A percentile compares a stretch with the other conserved stretches of the same genome.
Evolutionary conservation across 441 rosid species (phyloP).

Genomic region (Lepidium campestre): DNA sequence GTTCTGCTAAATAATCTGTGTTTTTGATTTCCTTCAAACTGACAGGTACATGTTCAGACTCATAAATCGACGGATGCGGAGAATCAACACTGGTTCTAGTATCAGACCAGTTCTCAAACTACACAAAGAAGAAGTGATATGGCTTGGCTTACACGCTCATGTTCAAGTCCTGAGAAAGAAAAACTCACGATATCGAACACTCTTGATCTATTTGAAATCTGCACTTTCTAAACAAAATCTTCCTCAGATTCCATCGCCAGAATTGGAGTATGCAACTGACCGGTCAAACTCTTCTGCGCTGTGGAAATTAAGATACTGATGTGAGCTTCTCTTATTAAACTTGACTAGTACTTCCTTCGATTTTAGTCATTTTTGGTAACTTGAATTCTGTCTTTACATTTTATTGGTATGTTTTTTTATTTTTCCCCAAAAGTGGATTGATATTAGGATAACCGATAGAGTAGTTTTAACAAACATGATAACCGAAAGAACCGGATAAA

Average conservation of each 20-base stretch:
- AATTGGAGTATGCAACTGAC: constrained; percentile 49
- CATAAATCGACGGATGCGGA: constrained; percentile 47
- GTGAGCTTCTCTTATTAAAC: constrained; percentile 4
- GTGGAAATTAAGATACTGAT: constrained; percentile 64
- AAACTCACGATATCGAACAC: constrained; percentile 48
- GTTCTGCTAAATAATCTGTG: background rate
- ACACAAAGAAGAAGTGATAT: constrained; percentile 55
- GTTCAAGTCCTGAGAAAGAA: constrained; percentile 55
- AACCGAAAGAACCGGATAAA: too few species aligned
- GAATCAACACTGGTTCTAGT: constrained; percentile 22
- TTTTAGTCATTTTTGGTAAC: background rate
- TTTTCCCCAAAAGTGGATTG: too few species aligned
- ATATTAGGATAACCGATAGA: too few species aligned
- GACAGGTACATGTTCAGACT: constrained; percentile 54
- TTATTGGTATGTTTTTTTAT: too few species aligned
- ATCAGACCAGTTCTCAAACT: constrained; percentile 38
- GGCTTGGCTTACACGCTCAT: constrained; percentile 78
- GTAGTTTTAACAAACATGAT: too few species aligned
- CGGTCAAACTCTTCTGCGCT: constrained; percentile 55
- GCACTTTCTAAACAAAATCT: constrained; percentile 34
- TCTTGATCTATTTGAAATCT: constrained; percentile 40
- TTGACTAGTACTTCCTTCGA: constrained; percentile 32
- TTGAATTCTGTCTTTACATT: background rate
- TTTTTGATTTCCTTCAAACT: background rate
- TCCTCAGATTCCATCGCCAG: constrained; percentile 26